phyloP scores from a whole-genome alignment of 768 basidiomycete species.

The Lactarius trivialis region DNA sequence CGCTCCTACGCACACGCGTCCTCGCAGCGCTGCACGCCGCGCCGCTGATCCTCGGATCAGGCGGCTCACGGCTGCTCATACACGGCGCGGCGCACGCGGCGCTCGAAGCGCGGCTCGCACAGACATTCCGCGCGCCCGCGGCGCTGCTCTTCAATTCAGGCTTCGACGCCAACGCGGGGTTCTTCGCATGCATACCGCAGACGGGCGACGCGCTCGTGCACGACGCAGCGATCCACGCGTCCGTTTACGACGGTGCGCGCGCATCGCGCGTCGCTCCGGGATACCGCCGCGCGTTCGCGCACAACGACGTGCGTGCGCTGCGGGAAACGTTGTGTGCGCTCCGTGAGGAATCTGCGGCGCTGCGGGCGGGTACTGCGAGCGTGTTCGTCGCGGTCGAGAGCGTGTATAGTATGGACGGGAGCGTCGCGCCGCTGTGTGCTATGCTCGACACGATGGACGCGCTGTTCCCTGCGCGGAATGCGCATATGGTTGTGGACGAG shows the following conservation, averaged over 20 bases:
- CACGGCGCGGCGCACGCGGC: constrained; percentile 62
- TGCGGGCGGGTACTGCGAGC: constrained; percentile 38
- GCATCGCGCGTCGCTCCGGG: constrained; percentile 38
- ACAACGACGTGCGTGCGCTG: constrained; percentile 61
- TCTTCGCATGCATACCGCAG: constrained; percentile 79
- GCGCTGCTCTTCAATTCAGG: constrained; percentile 90
- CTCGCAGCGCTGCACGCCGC: constrained; percentile 44
- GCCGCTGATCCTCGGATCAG: constrained; percentile 72
- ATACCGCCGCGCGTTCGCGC: constrained; percentile 48
- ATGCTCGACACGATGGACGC: constrained; percentile 60
- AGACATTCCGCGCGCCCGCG: constrained; percentile 54
- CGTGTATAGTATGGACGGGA: constrained; percentile 95
- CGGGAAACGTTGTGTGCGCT: constrained; percentile 39
- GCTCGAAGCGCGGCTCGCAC: constrained; percentile 63
- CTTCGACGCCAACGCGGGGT: constrained; percentile 85
- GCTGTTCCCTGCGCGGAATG: constrained; percentile 54
- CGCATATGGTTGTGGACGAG: constrained; percentile 80
- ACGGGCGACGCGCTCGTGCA: constrained; percentile 68
- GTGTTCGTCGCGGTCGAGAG: constrained; percentile 85
- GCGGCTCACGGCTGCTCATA: constrained; percentile 82
- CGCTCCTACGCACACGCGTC: constrained; percentile 49
- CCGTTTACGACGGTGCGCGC: constrained; percentile 87
- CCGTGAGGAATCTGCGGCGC: constrained; percentile 31
- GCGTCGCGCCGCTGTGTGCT: constrained; percentile 65
- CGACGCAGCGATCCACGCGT: constrained; percentile 87